Conservation (phyloP, 179 eudicot species). For the Dionaea muscipula region DNA sequence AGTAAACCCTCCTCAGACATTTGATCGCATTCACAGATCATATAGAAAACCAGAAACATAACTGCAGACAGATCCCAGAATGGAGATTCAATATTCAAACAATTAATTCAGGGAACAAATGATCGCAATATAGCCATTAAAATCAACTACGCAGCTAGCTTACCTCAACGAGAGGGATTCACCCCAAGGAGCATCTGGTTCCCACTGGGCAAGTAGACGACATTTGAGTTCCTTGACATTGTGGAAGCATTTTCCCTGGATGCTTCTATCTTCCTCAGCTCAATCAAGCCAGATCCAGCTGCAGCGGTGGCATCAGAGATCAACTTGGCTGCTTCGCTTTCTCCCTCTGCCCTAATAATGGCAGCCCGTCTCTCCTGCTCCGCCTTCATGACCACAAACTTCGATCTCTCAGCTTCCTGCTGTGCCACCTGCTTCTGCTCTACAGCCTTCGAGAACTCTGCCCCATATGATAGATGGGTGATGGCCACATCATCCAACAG, state of each 20-base stretch:
- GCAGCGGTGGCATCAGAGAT: conserved; percentile 78
- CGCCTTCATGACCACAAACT: conserved; percentile 74
- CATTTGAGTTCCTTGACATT: conserved; percentile 55
- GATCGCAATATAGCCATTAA: too few relatives aligned
- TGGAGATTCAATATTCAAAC: too few relatives aligned
- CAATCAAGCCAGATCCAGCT: conserved; percentile 83
- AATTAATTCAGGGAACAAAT: not conserved
- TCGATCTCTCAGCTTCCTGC: conserved; percentile 95
- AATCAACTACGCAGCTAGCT: not conserved
- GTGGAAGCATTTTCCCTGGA: conserved; percentile 63
- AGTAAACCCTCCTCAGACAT: too few relatives aligned
- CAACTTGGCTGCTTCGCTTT: conserved; percentile 86
- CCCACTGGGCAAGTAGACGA: conserved; percentile 50
- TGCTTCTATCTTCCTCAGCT: conserved; percentile 92
- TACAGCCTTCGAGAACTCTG: conserved; percentile 86
- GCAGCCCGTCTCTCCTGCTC: conserved; percentile 94
- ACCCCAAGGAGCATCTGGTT: conserved; percentile 61
- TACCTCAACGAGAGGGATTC: conserved; percentile 22
- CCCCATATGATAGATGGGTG: conserved; percentile 78
- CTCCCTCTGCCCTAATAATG: conserved; percentile 91
- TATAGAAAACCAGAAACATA: too few relatives aligned
- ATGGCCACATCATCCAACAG: conserved; percentile 80
- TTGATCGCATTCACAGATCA: too few relatives aligned
- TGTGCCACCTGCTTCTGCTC: conserved; percentile 98
- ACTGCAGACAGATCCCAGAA: too few relatives aligned